Evolutionary conservation across 495 filamentous ascomycete species (phyloP).

Genomic region (Penicillium bovifimosum): DNA sequence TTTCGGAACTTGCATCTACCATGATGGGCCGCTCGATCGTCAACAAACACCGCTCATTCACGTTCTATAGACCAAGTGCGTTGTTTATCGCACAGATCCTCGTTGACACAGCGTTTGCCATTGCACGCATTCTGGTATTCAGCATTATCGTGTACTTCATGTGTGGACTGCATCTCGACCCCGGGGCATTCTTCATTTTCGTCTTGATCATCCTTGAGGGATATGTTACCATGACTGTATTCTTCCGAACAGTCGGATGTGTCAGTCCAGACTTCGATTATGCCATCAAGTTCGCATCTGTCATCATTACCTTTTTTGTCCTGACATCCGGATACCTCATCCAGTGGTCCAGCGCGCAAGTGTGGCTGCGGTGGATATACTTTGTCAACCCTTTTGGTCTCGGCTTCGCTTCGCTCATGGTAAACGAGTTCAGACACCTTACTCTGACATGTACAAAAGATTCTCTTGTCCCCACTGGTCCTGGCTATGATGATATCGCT

Average conservation of each 20-base stretch:
- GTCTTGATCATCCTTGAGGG: conserved; percentile 62
- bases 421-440: conserved; percentile 68
- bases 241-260: conserved; percentile 74
- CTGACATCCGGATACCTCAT: conserved; percentile 77
- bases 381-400: conserved; percentile 74
- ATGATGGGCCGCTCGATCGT: conserved; percentile 71
- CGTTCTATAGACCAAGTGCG: conserved; percentile 72
- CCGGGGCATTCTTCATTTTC: conserved; percentile 77
- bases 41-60: conserved; percentile 74
- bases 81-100: conserved; percentile 75
- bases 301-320: conserved; percentile 73
- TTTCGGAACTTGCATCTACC: conserved; percentile 62
- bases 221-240: conserved; percentile 72
- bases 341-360: conserved; percentile 61
- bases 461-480: conserved; percentile 60
- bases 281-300: conserved; percentile 72
- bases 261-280: conserved; percentile 80
- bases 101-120: conserved; percentile 68
- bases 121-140: conserved; percentile 64
- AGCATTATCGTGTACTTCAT: conserved; percentile 78
- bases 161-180: conserved; percentile 57
- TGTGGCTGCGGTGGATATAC: conserved; percentile 78
- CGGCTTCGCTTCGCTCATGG: conserved; percentile 70
- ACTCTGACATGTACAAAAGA: conserved; percentile 58
- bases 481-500: conserved; percentile 57